phyloP scores from a whole-genome alignment of 345 rosid species.

The Aethionema arabicum region DNA sequence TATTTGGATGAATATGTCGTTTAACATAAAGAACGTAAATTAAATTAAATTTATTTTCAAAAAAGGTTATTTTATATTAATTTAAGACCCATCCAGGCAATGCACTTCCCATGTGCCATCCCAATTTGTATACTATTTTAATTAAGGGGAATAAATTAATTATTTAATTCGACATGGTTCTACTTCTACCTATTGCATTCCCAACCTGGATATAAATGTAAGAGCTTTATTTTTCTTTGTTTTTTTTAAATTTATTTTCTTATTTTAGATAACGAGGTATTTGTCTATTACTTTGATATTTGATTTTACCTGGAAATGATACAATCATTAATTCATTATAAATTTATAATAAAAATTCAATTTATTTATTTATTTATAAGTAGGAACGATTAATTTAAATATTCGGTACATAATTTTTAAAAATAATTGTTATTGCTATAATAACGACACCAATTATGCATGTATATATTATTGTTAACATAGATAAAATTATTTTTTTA shows the following conservation, averaged over 20 bases:
- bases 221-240: conserved; percentile 10
- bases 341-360: neutral
- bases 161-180: conserved; percentile 21
- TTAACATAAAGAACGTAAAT: neutral
- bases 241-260: too few species aligned
- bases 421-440: too few species aligned
- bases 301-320: conserved; percentile 5
- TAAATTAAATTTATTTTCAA: neutral
- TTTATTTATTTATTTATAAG: too few species aligned
- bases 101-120: conserved; percentile 36
- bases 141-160: conserved; percentile 11
- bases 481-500: too few species aligned
- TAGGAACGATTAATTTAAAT: too few species aligned
- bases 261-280: conserved; percentile 28
- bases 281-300: conserved; percentile 18
- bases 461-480: too few species aligned
- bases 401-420: too few species aligned
- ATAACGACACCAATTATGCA: too few species aligned
- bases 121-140: conserved; percentile 23
- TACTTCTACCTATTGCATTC: conserved; percentile 18
- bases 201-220: conserved; percentile 22
- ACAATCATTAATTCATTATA: neutral
- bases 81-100: conserved; percentile 30
- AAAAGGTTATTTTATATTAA: conserved; percentile 2
- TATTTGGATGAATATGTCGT: conserved; percentile 22